phyloP scores from a whole-genome alignment of 495 filamentous ascomycete genomes.

The Amorphotheca resinae region DNA sequence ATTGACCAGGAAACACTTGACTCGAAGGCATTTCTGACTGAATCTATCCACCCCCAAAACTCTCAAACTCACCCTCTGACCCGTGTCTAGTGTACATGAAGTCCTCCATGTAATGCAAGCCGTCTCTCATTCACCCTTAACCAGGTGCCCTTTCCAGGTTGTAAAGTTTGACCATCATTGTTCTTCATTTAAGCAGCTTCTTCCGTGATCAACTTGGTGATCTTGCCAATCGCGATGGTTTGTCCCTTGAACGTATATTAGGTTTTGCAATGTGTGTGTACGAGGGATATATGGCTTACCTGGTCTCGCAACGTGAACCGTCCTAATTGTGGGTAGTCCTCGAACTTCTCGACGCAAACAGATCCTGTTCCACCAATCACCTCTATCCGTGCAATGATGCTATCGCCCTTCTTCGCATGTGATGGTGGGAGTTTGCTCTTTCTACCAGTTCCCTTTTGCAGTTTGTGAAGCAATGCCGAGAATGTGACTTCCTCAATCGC shows the following conservation, averaged over 20 bases:
- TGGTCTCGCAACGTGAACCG: slow-evolving; percentile 92
- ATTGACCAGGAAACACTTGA: too few relatives aligned
- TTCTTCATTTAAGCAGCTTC: slow-evolving; percentile 9
- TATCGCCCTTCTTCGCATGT: slow-evolving; percentile 84
- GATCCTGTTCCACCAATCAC: slow-evolving; percentile 71
- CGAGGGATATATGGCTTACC: slow-evolving; percentile 32
- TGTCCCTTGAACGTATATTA: slow-evolving; percentile 48
- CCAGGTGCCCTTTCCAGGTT: not conserved
- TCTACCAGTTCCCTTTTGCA: slow-evolving; percentile 90
- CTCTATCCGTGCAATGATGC: slow-evolving; percentile 85
- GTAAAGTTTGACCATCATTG: not conserved
- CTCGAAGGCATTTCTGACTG: slow-evolving; percentile 1
- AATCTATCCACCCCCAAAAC: slow-evolving; percentile 1
- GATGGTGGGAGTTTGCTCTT: slow-evolving; percentile 87
- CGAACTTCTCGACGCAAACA: slow-evolving; percentile 86
- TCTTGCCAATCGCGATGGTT: slow-evolving; percentile 95
- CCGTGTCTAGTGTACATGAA: slow-evolving; percentile 1
- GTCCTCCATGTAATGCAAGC: slow-evolving; percentile 5
- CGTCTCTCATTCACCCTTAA: slow-evolving; percentile 1
- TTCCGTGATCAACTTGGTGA: slow-evolving; percentile 56
- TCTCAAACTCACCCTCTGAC: not conserved
- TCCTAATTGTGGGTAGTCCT: slow-evolving; percentile 88
- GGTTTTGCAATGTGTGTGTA: slow-evolving; percentile 1
- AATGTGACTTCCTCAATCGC: slow-evolving; percentile 96
- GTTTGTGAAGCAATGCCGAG: slow-evolving; percentile 72